Conservation (phyloP, 1,284 basidiomycete species). For the Pseudozyma sp. region DNA sequence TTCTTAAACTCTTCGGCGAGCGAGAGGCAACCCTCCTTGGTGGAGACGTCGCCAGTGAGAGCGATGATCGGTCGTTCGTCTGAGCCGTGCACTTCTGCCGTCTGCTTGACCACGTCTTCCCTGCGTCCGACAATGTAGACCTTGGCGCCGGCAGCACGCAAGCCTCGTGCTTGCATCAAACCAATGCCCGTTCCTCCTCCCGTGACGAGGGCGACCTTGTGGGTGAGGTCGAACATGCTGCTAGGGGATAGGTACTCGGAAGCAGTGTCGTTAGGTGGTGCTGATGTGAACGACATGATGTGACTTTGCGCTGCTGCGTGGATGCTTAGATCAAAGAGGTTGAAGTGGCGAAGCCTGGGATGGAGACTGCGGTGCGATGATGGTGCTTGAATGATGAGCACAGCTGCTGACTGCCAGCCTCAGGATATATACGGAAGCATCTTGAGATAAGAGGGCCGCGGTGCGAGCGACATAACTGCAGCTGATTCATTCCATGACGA, state of each 20-base stretch:
- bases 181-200: conserved; percentile 83
- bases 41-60: conserved; percentile 44
- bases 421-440: not conserved
- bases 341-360: not conserved
- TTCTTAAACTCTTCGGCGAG: conserved; percentile 42
- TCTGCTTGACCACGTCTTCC: conserved; percentile 47
- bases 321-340: no score
- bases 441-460: no score
- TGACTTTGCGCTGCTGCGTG: no score
- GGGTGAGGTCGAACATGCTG: conserved; percentile 51
- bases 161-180: conserved; percentile 78
- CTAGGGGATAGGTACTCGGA: conserved; percentile 18
- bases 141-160: conserved; percentile 81
- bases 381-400: not conserved
- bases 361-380: not conserved
- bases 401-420: not conserved
- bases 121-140: conserved; percentile 74
- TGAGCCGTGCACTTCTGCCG: conserved; percentile 44
- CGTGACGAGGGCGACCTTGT: conserved; percentile 77
- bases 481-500: conserved; percentile 3
- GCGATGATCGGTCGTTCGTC: conserved; percentile 29
- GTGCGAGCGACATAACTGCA: not conserved
- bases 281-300: conserved; percentile 32
- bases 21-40: conserved; percentile 42
- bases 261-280: conserved; percentile 29